Conservation (phyloP, 495 filamentous ascomycete species). For the Penicillium macrosclerotiorum region DNA sequence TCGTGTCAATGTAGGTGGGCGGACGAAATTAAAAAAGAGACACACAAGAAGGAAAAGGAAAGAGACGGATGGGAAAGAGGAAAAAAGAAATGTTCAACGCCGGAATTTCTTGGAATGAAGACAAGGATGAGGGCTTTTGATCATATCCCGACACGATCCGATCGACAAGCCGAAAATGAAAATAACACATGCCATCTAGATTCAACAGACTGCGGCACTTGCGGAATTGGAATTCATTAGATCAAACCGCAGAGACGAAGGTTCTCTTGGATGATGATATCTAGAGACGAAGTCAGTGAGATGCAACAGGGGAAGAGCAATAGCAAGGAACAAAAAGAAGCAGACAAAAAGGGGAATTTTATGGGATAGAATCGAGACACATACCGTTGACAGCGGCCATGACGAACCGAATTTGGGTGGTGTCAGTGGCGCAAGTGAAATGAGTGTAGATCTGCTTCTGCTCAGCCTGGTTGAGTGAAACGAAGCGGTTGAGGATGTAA, state of each 20-base stretch:
- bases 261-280: constrained; percentile 99
- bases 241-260: constrained; percentile 96
- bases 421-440: constrained; percentile 98
- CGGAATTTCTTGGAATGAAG: constrained; percentile 36
- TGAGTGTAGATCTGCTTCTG: constrained; percentile 99
- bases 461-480: constrained; percentile 95
- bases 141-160: constrained; percentile 26
- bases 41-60: constrained; percentile 17
- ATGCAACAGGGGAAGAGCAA: background rate
- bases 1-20: constrained; percentile 35
- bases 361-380: constrained; percentile 22
- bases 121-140: constrained; percentile 27
- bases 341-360: background rate
- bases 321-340: too few relatives aligned
- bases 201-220: constrained; percentile 33
- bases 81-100: constrained; percentile 44
- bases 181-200: constrained; percentile 39
- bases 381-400: constrained; percentile 99
- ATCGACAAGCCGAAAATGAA: constrained; percentile 24
- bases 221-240: constrained; percentile 53
- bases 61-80: constrained; percentile 14
- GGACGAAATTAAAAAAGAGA: constrained; percentile 25
- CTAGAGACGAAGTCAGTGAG: constrained; percentile 43
- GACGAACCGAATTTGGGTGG: constrained; percentile 97
- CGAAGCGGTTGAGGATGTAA: constrained; percentile 96